phyloP scores from a whole-genome alignment of 176 grass and related monocot genomes.

The Metroxylon sagu region DNA sequence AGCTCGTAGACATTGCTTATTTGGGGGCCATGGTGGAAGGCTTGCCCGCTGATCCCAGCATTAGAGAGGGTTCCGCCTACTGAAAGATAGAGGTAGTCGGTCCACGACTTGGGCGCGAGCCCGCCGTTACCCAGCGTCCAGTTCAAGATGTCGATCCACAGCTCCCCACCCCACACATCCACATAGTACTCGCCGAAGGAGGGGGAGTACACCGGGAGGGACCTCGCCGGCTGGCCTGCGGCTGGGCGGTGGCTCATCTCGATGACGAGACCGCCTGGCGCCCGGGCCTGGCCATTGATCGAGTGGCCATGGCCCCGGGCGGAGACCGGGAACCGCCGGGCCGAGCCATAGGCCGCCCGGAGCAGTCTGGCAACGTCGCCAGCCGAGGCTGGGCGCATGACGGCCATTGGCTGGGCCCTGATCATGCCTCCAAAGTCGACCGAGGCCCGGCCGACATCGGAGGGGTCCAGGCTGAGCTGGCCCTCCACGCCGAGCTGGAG shows the following conservation, averaged over 20 bases:
- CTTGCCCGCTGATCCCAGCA: constrained; percentile 8
- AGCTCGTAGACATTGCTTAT: constrained; percentile 12
- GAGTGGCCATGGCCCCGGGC: constrained; percentile 77
- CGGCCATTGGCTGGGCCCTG: constrained; percentile 33
- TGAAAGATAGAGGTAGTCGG: constrained; percentile 11
- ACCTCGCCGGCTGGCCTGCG: background rate
- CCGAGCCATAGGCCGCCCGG: constrained; percentile 36
- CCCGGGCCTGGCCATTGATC: constrained; percentile 75
- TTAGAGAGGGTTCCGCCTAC: constrained; percentile 19
- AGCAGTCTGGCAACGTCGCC: constrained; percentile 45
- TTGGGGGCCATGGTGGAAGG: constrained; percentile 11
- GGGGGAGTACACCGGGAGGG: constrained; percentile 47
- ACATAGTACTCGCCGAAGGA: constrained; percentile 32
- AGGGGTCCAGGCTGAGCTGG: constrained; percentile 39
- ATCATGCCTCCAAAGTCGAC: constrained; percentile 56
- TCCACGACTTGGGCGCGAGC: constrained; percentile 10
- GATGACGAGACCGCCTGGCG: constrained; percentile 57
- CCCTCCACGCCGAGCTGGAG: constrained; percentile 26
- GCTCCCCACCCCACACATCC: constrained; percentile 5
- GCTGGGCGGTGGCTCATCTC: constrained; percentile 55
- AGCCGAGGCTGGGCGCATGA: constrained; percentile 44
- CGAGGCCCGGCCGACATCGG: constrained; percentile 36
- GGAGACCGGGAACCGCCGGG: constrained; percentile 40
- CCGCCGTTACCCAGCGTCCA: constrained; percentile 2
- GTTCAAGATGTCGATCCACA: constrained; percentile 17